These are phyloP conservation scores for Aquilaria sinensis DNA, from an alignment of 345 rosid genomes.

Conservation along the genomic window DNA sequence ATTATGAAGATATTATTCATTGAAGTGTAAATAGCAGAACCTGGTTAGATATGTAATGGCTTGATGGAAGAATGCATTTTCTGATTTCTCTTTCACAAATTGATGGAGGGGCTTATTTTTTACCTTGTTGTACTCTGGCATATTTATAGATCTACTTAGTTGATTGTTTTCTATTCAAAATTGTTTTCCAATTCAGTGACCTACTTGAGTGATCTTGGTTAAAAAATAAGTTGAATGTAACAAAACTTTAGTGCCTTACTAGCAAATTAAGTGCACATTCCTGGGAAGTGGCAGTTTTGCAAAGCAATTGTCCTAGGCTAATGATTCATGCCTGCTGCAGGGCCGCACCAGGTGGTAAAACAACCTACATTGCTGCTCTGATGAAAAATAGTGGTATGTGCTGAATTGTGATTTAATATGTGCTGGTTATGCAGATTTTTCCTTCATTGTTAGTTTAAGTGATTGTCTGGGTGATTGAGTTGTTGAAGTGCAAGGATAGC, in stretches of 20 bases:
- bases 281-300: neutral
- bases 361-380: conserved; percentile 71
- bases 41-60: no score
- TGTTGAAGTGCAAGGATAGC: neutral
- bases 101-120: no score
- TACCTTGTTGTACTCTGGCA: no score
- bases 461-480: conserved; percentile 1
- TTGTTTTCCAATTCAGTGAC: neutral
- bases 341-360: conserved; percentile 97
- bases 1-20: no score
- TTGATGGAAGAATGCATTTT: no score
- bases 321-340: conserved; percentile 35
- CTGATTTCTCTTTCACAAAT: no score
- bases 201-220: neutral
- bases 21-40: no score
- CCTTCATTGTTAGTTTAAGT: neutral
- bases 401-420: conserved; percentile 1
- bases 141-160: no score
- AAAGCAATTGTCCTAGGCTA: conserved; percentile 1
- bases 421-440: neutral
- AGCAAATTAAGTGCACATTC: neutral
- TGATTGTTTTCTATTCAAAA: neutral
- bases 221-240: neutral
- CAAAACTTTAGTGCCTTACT: neutral
- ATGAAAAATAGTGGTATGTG: conserved; percentile 83